Evolutionary conservation across 2,329 filamentous ascomycete species (phyloP).

Genomic region (Scorias spongiosa): DNA sequence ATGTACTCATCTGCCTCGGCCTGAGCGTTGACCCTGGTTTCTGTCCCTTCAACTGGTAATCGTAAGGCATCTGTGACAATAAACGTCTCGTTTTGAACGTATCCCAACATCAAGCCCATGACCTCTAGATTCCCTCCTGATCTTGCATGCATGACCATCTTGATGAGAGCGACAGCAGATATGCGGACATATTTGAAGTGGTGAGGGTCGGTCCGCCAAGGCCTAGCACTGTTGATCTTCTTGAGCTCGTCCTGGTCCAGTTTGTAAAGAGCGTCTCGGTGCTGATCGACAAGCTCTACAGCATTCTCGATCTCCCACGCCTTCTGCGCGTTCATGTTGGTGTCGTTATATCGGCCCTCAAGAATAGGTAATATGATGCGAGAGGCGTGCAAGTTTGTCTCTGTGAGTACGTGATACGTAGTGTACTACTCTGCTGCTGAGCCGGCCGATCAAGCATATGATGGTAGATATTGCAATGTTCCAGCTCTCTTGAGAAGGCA

Average conservation of each 20-base stretch:
- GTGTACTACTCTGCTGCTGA: too few relatives aligned
- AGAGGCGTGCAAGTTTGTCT: too few relatives aligned
- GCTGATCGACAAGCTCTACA: constrained; percentile 63
- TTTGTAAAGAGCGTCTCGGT: constrained; percentile 79
- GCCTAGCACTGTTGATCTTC: constrained; percentile 45
- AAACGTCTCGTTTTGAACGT: constrained; percentile 70
- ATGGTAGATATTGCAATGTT: too few relatives aligned
- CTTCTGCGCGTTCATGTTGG: constrained; percentile 33
- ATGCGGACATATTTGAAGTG: constrained; percentile 92
- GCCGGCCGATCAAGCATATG: too few relatives aligned
- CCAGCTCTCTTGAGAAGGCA: too few relatives aligned
- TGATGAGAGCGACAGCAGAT: constrained; percentile 82
- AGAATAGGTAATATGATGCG: too few relatives aligned
- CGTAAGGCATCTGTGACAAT: constrained; percentile 90
- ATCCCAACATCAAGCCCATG: constrained; percentile 97
- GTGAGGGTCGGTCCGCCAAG: constrained; percentile 65
- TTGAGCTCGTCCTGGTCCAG: constrained; percentile 60
- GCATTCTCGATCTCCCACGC: constrained; percentile 77
- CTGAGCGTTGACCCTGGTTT: constrained; percentile 92
- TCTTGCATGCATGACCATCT: constrained; percentile 99
- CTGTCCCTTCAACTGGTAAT: constrained; percentile 92
- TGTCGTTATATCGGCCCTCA: too few relatives aligned
- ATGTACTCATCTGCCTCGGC: constrained; percentile 96
- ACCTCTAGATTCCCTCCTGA: constrained; percentile 83
- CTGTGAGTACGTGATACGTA: too few relatives aligned